A percentile compares a stretch with the other conserved stretches of the same genome.
Conservation (phyloP, 805 yeast genomes). For the Sungouiella thailandica region DNA sequence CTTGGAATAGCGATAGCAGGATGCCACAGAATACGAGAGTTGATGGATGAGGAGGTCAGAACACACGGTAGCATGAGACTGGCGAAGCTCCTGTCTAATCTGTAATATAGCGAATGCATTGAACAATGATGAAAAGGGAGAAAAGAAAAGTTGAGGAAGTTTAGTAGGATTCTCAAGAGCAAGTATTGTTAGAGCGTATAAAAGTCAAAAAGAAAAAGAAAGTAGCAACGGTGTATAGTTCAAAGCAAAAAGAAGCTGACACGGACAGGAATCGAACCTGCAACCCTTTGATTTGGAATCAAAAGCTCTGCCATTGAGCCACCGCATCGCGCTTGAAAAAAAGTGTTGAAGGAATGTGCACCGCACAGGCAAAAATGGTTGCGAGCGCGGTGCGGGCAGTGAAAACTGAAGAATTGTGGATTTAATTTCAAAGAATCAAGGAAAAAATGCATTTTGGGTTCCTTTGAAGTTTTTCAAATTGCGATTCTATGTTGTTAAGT, state of each 20-base stretch:
- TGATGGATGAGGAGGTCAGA: slow-evolving; percentile 84
- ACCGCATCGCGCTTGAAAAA: slow-evolving; percentile 8
- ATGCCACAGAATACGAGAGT: slow-evolving; percentile 70
- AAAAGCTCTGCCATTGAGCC: slow-evolving; percentile 17
- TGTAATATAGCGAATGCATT: slow-evolving; percentile 1
- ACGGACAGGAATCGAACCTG: slow-evolving; percentile 17
- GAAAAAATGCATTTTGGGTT: too few species aligned
- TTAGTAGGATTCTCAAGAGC: background rate
- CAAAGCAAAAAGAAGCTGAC: slow-evolving; percentile 7
- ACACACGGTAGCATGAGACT: slow-evolving; percentile 61
- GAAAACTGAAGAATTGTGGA: too few species aligned
- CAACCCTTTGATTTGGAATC: slow-evolving; percentile 16
- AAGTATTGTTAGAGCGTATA: too few species aligned
- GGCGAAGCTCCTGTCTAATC: slow-evolving; percentile 29
- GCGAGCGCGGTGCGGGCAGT: too few species aligned
- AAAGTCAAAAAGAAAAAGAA: background rate
- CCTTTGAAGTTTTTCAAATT: too few species aligned
- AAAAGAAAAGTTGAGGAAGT: background rate
- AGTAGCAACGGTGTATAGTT: background rate
- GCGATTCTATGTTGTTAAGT: too few species aligned
- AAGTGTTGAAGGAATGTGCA: background rate
- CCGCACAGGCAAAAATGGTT: too few species aligned
- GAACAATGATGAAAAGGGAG: too few species aligned
- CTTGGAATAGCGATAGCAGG: slow-evolving; percentile 85
- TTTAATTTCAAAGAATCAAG: too few species aligned